phyloP scores from a whole-genome alignment of 2,329 filamentous ascomycete genomes.

The Xylariaceae sp. region DNA sequence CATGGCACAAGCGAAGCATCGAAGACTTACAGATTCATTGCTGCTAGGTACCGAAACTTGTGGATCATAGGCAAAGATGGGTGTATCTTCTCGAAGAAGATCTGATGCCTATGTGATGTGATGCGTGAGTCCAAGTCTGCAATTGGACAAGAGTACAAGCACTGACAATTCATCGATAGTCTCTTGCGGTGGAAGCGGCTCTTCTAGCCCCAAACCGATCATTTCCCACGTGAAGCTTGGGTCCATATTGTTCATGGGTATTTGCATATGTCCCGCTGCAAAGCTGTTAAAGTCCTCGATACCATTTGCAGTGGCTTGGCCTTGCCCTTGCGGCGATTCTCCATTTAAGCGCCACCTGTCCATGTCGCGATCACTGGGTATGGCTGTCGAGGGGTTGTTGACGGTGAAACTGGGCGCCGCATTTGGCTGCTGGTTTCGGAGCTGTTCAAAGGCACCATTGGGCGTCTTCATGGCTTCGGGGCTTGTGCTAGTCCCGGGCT shows the following conservation, averaged over 20 bases:
- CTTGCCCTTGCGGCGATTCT: slow-evolving; percentile 44
- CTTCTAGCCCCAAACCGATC: slow-evolving; percentile 56
- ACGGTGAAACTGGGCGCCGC: slow-evolving; percentile 39
- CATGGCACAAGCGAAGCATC: neutral
- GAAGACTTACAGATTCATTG: slow-evolving; percentile 68
- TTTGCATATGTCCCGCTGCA: slow-evolving; percentile 21
- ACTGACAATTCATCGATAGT: slow-evolving; percentile 77
- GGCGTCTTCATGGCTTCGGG: slow-evolving; percentile 36
- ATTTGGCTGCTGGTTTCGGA: slow-evolving; percentile 30
- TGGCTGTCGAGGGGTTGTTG: slow-evolving; percentile 43
- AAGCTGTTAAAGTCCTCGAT: slow-evolving; percentile 55
- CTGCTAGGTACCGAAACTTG: slow-evolving; percentile 78
- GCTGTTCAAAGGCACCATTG: slow-evolving; percentile 30
- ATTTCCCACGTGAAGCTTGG: slow-evolving; percentile 75
- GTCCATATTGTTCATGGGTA: slow-evolving; percentile 48
- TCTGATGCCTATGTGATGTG: slow-evolving; percentile 56
- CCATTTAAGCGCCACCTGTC: slow-evolving; percentile 54
- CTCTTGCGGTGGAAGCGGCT: slow-evolving; percentile 55
- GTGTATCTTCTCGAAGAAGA: slow-evolving; percentile 90
- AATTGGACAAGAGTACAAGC: neutral
- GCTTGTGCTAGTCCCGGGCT: slow-evolving; percentile 39
- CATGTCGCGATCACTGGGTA: slow-evolving; percentile 44
- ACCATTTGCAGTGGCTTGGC: slow-evolving; percentile 14
- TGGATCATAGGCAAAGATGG: slow-evolving; percentile 86
- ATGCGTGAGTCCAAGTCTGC: slow-evolving; percentile 8